Evolutionary conservation across 2,329 filamentous ascomycete species (phyloP).

Genomic region (Exophiala spinifera): DNA sequence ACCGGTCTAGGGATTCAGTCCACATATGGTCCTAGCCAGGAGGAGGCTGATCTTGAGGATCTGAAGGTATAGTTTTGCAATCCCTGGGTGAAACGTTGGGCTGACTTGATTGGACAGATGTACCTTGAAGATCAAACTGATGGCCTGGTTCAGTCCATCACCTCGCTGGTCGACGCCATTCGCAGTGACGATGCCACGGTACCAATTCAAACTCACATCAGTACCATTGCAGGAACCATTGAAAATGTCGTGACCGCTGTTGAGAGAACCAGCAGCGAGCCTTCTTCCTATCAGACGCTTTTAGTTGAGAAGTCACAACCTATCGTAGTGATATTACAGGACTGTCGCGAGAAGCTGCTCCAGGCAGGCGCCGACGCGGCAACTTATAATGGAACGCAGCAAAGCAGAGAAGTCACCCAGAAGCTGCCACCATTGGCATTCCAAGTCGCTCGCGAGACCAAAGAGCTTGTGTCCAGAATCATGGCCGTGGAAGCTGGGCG

Average conservation of each 20-base stretch:
- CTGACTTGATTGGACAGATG: conserved; percentile 46
- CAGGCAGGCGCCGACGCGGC: conserved; percentile 61
- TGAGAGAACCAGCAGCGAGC: conserved; percentile 52
- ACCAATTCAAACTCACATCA: conserved; percentile 67
- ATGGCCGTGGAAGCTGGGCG: conserved; percentile 37
- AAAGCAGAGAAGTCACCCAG: conserved; percentile 59
- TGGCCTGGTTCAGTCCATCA: conserved; percentile 73
- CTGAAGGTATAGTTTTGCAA: conserved; percentile 51
- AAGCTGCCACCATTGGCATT: conserved; percentile 81
- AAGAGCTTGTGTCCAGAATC: conserved; percentile 61
- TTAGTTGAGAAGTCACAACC: conserved; percentile 47
- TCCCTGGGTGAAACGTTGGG: neutral
- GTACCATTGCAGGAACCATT: conserved; percentile 67
- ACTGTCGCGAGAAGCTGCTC: conserved; percentile 64
- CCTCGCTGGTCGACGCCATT: conserved; percentile 72
- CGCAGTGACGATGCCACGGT: conserved; percentile 62
- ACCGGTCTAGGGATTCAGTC: conserved; percentile 25
- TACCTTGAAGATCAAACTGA: conserved; percentile 83
- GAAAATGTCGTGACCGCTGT: conserved; percentile 67
- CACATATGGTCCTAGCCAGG: conserved; percentile 40
- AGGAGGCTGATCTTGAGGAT: conserved; percentile 55
- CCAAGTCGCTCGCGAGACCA: conserved; percentile 76
- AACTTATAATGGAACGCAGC: conserved; percentile 54
- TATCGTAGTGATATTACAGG: conserved; percentile 49
- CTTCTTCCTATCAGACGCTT: conserved; percentile 38